phyloP scores from a whole-genome alignment of 805 yeast genomes.

The Ogataea methanolica region DNA sequence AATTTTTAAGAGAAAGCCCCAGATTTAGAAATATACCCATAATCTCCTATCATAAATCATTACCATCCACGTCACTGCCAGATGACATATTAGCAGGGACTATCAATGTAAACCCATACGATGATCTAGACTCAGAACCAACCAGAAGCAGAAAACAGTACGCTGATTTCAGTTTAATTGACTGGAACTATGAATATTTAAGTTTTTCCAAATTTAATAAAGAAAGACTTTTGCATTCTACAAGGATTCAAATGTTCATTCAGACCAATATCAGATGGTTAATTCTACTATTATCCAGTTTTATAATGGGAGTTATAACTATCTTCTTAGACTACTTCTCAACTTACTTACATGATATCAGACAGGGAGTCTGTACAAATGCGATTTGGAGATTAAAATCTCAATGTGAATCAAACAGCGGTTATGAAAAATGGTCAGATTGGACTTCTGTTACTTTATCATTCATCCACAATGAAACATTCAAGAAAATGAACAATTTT shows the following conservation, averaged over 20 bases:
- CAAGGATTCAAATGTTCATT: constrained; percentile 8
- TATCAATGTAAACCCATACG: not conserved
- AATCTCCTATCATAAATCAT: constrained; percentile 6
- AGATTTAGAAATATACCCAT: constrained; percentile 14
- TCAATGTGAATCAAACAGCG: constrained; percentile 23
- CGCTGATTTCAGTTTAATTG: constrained; percentile 41
- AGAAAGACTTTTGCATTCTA: not conserved
- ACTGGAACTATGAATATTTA: constrained; percentile 47
- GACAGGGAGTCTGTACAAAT: constrained; percentile 46
- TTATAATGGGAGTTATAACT: constrained; percentile 44
- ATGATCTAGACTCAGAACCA: not conserved
- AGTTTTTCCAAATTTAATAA: constrained; percentile 9
- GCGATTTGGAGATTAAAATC: constrained; percentile 22
- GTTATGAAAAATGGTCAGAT: constrained; percentile 17
- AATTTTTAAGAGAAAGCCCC: constrained; percentile 3
- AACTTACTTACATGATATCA: constrained; percentile 47
- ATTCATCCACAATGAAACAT: constrained; percentile 21
- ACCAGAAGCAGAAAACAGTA: constrained; percentile 21
- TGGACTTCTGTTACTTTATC: constrained; percentile 32
- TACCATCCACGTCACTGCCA: not conserved
- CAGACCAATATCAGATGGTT: constrained; percentile 40
- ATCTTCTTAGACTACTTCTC: constrained; percentile 45
- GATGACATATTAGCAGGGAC: not conserved
- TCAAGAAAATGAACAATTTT: constrained; percentile 25
- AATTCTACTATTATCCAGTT: constrained; percentile 39